Evolutionary conservation across 2,329 filamentous ascomycete genomes (phyloP), one percentile per base, ranked within the genome.

Genomic region (Dichotomopilus funicola): DNA sequence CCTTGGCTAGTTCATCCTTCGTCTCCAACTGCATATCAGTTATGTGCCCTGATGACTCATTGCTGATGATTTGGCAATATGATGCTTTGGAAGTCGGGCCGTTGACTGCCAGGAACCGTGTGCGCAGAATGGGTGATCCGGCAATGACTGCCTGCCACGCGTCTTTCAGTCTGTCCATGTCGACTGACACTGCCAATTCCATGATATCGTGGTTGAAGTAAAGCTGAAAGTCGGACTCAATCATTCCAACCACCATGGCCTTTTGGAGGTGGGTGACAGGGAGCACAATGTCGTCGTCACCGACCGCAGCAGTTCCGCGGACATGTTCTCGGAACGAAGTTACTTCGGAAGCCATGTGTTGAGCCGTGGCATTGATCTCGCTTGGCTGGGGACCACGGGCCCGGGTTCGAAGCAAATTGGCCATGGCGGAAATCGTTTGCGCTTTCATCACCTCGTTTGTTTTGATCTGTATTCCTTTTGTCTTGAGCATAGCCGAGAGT

Each of bases 151-250:
- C 67, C 5, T 68, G 66, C 81, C 89, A 90, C 0, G 90, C 87
- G 1, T 66, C 50, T 38, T 77, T 74, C 0, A 96, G 74, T 46
- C 64, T 76, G 0, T 71, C 60, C 0, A 85, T 40, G 62, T 95
- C 78, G 1, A 85, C 74, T 0, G 71, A 68, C 0, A 73, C 60
- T 0, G 71, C 65, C 1, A 96, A 61, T 59, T 83, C 78, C 27
- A 95, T 73, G 2, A 92, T 71, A 63, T 96, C 88, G 55, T 94
- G 85, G 59, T 95, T 96, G 73, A 90, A 95, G 67, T 97, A 97
- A 60, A 84, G 80, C 9, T 76, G 73, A 62, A 87, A 92, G 3
- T 81, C 76, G 0, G 90, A 94, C 12, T 82, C 76, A 0, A 90
- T 61, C 88, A 95, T 95, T 58, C 89, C 87, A 0, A 85, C 84